Evolutionary conservation across 2,329 filamentous ascomycete species (phyloP).

Genomic region (Claviceps pazoutovae): DNA sequence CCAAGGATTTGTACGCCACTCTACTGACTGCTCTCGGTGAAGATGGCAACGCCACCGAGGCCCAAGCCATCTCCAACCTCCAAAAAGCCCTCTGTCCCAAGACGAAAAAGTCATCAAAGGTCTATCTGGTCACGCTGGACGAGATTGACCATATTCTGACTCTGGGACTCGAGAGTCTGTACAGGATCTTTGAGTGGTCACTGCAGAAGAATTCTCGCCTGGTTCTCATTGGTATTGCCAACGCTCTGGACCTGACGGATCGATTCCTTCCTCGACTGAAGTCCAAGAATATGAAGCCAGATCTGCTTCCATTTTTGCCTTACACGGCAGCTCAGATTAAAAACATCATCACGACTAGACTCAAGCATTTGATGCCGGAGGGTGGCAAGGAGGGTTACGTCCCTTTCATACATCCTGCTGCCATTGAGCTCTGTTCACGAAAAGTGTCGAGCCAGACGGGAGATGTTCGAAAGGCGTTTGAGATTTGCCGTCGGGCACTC

Average conservation of each 20-base stretch:
- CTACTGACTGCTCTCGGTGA: slow-evolving; percentile 57
- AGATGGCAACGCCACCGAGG: slow-evolving; percentile 44
- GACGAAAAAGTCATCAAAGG: slow-evolving; percentile 36
- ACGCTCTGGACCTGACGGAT: slow-evolving; percentile 89
- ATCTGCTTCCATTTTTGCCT: slow-evolving; percentile 79
- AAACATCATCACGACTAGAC: slow-evolving; percentile 68
- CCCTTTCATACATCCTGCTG: slow-evolving; percentile 85
- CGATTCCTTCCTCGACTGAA: slow-evolving; percentile 89
- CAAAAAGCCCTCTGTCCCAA: slow-evolving; percentile 57
- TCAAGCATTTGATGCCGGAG: slow-evolving; percentile 56
- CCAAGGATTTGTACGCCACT: slow-evolving; percentile 70
- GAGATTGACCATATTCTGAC: slow-evolving; percentile 92
- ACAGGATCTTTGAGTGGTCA: slow-evolving; percentile 95
- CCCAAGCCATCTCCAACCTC: slow-evolving; percentile 53
- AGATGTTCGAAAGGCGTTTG: slow-evolving; percentile 87
- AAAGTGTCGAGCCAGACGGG: slow-evolving; percentile 92
- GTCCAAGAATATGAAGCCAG: slow-evolving; percentile 79
- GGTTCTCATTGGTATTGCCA: slow-evolving; percentile 82
- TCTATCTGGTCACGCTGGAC: slow-evolving; percentile 78
- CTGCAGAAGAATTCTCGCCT: slow-evolving; percentile 67
- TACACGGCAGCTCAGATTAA: slow-evolving; percentile 84
- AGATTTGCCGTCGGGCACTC: slow-evolving; percentile 79
- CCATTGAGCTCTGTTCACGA: slow-evolving; percentile 84
- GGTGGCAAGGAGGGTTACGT: slow-evolving; percentile 44
- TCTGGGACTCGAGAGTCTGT: slow-evolving; percentile 75